phyloP scores from a whole-genome alignment of 2,329 filamentous ascomycete genomes.

The Aureobasidium pullulans region DNA sequence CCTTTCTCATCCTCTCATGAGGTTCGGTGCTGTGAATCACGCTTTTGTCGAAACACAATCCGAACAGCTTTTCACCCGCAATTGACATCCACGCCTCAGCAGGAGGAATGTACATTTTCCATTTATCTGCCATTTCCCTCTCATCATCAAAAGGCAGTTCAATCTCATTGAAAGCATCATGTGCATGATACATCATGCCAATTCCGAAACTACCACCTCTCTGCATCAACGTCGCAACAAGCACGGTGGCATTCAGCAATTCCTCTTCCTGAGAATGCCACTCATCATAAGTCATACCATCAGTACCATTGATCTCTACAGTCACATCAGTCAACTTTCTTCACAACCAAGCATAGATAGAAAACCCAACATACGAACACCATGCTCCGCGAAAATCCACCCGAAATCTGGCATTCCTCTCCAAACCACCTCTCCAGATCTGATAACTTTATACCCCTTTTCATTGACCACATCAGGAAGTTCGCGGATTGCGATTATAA shows the following conservation, averaged over 20 bases:
- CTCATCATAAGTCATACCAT: not conserved
- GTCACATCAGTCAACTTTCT: not conserved
- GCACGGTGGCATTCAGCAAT: not conserved
- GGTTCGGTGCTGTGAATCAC: not conserved
- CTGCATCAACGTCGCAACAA: not conserved
- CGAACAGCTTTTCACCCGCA: not conserved
- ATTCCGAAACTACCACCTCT: not conserved
- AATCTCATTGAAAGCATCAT: not conserved
- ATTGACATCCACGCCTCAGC: not conserved
- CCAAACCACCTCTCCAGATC: not conserved
- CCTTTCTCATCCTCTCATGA: too few species aligned
- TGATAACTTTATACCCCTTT: not conserved
- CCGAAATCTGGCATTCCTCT: not conserved
- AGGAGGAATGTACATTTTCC: conserved; percentile 7
- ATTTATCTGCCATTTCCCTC: not conserved
- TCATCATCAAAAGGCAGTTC: not conserved
- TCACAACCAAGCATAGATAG: not conserved
- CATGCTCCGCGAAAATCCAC: not conserved
- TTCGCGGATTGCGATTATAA: not conserved
- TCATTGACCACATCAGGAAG: not conserved
- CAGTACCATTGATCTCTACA: not conserved
- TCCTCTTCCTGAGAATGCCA: not conserved
- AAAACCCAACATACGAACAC: not conserved
- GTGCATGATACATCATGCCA: not conserved
- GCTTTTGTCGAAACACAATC: not conserved